Conservation (phyloP, 164 flowering plant species). For the Berberis vulgaris region DNA sequence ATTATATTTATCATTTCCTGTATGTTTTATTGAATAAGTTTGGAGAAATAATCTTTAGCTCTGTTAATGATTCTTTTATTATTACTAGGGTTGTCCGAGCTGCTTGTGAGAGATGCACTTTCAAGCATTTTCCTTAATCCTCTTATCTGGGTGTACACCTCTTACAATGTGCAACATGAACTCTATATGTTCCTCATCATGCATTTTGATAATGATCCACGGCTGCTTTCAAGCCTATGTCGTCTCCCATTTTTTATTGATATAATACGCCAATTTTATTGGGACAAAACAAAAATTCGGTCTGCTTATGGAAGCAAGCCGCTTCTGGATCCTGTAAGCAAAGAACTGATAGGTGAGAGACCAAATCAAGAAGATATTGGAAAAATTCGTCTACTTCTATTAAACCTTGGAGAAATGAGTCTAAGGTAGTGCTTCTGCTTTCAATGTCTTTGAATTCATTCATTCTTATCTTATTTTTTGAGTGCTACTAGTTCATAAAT, state of each 20-base stretch:
- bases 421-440: constrained; percentile 44
- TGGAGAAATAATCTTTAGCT: not conserved
- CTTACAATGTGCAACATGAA: constrained; percentile 82
- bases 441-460: not conserved
- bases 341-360: constrained; percentile 58
- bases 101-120: constrained; percentile 74
- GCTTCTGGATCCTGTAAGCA: constrained; percentile 45
- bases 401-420: constrained; percentile 99
- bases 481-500: too few relatives aligned
- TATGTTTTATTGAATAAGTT: not conserved
- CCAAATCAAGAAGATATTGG: constrained; percentile 72
- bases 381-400: constrained; percentile 87
- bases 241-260: constrained; percentile 80
- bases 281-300: constrained; percentile 50
- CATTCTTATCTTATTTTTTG: not conserved
- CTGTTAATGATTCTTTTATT: not conserved
- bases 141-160: constrained; percentile 71
- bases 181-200: constrained; percentile 88
- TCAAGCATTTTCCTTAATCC: constrained; percentile 82
- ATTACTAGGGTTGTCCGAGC: constrained; percentile 60
- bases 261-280: constrained; percentile 66
- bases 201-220: constrained; percentile 84
- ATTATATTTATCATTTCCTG: too few relatives aligned
- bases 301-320: constrained; percentile 52
- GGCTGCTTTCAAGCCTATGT: constrained; percentile 62